A percentile compares a stretch with the other conserved stretches of the same genome.
These are phyloP conservation scores for Mycena indigotica DNA, from an alignment of 768 basidiomycete species.

Conservation along the genomic window DNA sequence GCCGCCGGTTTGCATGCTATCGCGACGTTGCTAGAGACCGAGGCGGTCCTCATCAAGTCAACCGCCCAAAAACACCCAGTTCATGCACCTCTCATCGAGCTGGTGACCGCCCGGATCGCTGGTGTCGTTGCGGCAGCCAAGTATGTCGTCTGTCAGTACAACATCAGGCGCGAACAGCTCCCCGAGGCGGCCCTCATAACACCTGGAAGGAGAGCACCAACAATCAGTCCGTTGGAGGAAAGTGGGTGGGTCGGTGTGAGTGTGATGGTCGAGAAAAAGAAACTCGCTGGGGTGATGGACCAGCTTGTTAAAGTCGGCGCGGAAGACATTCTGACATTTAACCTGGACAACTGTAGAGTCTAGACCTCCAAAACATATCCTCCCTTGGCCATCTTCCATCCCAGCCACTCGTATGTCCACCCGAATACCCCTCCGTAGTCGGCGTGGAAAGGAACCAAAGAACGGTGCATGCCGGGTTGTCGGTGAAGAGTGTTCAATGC, in stretches of 20 bases:
- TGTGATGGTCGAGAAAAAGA: slow-evolving; percentile 87
- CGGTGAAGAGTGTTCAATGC: slow-evolving; percentile 4
- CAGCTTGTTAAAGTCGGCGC: slow-evolving; percentile 80
- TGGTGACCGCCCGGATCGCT: slow-evolving; percentile 85
- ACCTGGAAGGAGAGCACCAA: slow-evolving; percentile 88
- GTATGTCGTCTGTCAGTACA: slow-evolving; percentile 93
- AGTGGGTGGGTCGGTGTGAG: slow-evolving; percentile 90
- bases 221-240: slow-evolving; percentile 81
- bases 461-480: slow-evolving; percentile 16
- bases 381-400: slow-evolving; percentile 35
- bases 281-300: slow-evolving; percentile 86
- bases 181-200: slow-evolving; percentile 68
- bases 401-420: slow-evolving; percentile 39
- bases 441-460: slow-evolving; percentile 12
- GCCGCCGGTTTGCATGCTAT: slow-evolving; percentile 95
- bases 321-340: slow-evolving; percentile 87
- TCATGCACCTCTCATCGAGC: slow-evolving; percentile 66
- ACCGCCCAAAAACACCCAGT: slow-evolving; percentile 62
- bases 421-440: slow-evolving; percentile 30
- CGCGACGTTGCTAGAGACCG: slow-evolving; percentile 79
- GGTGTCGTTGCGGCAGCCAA: slow-evolving; percentile 87
- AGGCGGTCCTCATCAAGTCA: slow-evolving; percentile 93
- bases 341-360: slow-evolving; percentile 92
- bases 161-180: slow-evolving; percentile 71
- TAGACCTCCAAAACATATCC: slow-evolving; percentile 42